phyloP scores from a whole-genome alignment of 345 rosid genomes.

The Dovyalis caffra region DNA sequence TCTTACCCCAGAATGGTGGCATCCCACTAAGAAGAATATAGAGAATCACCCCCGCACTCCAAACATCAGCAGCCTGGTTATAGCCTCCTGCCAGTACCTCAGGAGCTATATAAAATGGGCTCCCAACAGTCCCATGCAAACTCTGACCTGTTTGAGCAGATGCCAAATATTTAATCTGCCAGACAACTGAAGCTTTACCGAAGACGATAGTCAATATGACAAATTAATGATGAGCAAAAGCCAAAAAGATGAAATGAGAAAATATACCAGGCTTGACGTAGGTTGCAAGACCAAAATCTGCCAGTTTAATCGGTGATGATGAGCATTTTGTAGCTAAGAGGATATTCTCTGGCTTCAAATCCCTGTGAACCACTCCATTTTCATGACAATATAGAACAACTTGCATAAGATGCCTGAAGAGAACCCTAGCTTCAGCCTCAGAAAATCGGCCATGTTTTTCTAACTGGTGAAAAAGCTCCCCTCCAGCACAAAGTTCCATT shows the following conservation, averaged over 20 bases:
- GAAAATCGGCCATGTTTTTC: slow-evolving; percentile 57
- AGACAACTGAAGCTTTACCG: slow-evolving; percentile 2
- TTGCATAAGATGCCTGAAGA: slow-evolving; percentile 62
- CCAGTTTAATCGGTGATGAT: slow-evolving; percentile 59
- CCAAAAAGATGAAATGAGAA: not conserved
- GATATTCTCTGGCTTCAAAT: slow-evolving; percentile 71
- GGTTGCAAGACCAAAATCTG: slow-evolving; percentile 75
- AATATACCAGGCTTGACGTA: slow-evolving; percentile 52
- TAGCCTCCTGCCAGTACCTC: slow-evolving; percentile 65
- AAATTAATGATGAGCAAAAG: not conserved
- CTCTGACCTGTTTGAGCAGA: slow-evolving; percentile 44
- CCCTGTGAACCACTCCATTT: slow-evolving; percentile 63
- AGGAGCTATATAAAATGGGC: slow-evolving; percentile 77
- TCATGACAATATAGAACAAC: slow-evolving; percentile 64
- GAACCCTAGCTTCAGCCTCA: slow-evolving; percentile 52
- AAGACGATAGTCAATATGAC: not conserved
- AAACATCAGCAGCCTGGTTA: slow-evolving; percentile 68
- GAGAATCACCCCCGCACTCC: slow-evolving; percentile 77
- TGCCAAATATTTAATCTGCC: slow-evolving; percentile 1
- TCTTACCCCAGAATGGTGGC: slow-evolving; percentile 74
- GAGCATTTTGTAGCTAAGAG: slow-evolving; percentile 57
- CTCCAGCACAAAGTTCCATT: slow-evolving; percentile 77
- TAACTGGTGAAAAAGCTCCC: slow-evolving; percentile 59
- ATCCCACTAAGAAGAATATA: slow-evolving; percentile 63
- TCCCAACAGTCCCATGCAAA: slow-evolving; percentile 65